Base-by-base conservation (phyloP, 2,329 filamentous ascomycete genomes). In the Grosmannia huntii region DNA sequence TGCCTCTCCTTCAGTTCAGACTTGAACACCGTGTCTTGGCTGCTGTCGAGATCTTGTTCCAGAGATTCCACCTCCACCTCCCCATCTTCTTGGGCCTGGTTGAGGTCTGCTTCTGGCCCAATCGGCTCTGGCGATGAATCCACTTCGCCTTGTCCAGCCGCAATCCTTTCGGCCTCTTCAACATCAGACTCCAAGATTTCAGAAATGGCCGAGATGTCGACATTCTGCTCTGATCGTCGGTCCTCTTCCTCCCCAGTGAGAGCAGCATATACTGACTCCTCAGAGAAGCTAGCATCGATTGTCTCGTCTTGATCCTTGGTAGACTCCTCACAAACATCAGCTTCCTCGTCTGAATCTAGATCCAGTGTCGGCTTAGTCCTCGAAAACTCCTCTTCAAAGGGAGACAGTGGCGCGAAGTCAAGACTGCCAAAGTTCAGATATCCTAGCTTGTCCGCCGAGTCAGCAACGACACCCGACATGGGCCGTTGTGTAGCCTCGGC, bases 351-450 rank as follows among this genome's bases (percentile, higher is more conserved):
- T 33, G 56, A 49, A 25, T 36, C 59, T 36, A 58, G 53, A n/a
- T 49, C 49, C 31, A 58, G 31, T 7, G 19, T 19, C 1, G 56
- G 56, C 50, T 60, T 60, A 6, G 53, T 60, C 44, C 28, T 25
- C 25, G 56, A 56, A 46, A 60, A 60, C 16, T 25, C 58, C 11
- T 58, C 57, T n/a, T 55, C 51, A 28, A 58, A 58, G 1, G 27
- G 38, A 19, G 31, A 16, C 10, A 27, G 46, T 3, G 25, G 25
- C 19, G 53, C 53, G n/a, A 11, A 56, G 11, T 31, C 14, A 21
- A 16, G 12, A 5, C 2, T n/a, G 7, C 38, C 41, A 23, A 23
- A 12, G 16, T 36, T 53, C 28, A 2, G 4, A 16, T 10, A 14
- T 2, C 19, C 14, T 14, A 28, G 12, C 14, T 28, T 27, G 16